Base-by-base conservation (phyloP, 345 rosid genomes). In the Isatis tinctoria region DNA sequence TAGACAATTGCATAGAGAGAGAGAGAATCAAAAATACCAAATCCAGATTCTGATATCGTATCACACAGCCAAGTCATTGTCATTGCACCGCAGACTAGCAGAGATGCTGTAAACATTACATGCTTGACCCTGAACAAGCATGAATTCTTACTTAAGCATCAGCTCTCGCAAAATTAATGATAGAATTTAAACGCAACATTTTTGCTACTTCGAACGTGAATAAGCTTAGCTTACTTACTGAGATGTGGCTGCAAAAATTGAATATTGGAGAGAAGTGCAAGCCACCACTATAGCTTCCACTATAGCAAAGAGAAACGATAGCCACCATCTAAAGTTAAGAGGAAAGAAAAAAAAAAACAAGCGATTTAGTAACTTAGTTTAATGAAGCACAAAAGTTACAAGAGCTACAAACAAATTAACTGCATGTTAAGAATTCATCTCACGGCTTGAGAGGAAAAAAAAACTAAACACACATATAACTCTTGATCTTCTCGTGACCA, bases 41-140 rank as follows among this genome's bases (percentile, higher is more conserved):
- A 91, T 79, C 97, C 98, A 49, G 98, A 91, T 72, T 94, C 97
- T 52, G 97, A 80, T 76, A 94, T 87, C 0, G 96, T 94, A 78
- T 94, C 97, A 75, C 95, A 88, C 61, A 94, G 89, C 98, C 98
- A 94, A 11, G 97, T 88, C 86, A 84, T 83, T 22, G 93, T 84
- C 97, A 91, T 91, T 59, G 98, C 98, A 78, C 97, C 97, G 62
- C 89, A 94, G 62, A 90, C 97, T 82, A 94, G 81, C n/a, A 94
- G 73, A 57, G 87, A 13, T 18, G 93, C 72, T 61, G 97, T 94
- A 79, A 88, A 76, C 87, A 87, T 79, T 70, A 91, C 89, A 83
- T 90, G 98, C 85, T 91, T 94, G 65, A 82, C 82, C 85, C 98
- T 89, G 85, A 69, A 81, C 62, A 78, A 67, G 24, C 73, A 69